Conservation (phyloP, 1,284 basidiomycete genomes). For the Malassezia caprae region DNA sequence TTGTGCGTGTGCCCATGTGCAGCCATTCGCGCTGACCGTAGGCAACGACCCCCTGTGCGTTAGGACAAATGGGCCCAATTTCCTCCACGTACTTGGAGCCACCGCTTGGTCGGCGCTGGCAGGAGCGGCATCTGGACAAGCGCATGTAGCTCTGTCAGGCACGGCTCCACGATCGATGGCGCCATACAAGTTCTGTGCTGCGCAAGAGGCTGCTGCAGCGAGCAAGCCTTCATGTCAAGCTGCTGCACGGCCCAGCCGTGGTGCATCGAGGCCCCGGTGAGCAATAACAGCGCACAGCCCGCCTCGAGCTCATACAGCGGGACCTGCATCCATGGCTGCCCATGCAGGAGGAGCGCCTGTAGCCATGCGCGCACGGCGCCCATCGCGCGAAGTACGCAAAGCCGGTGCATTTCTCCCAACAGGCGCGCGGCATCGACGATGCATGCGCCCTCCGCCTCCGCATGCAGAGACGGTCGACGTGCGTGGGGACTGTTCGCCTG, state of each 20-base stretch:
- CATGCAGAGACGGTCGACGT: background rate
- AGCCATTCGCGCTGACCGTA: constrained; percentile 1
- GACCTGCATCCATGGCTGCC: constrained; percentile 6
- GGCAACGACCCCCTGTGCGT: constrained; percentile 6
- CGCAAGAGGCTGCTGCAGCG: background rate
- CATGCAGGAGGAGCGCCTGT: constrained; percentile 1
- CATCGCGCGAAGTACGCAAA: background rate
- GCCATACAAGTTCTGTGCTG: background rate
- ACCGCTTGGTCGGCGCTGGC: background rate
- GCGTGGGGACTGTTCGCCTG: background rate
- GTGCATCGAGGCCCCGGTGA: background rate
- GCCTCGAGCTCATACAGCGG: constrained; percentile 12
- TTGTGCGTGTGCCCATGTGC: background rate
- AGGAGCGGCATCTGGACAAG: constrained; percentile 1
- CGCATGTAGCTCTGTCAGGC: background rate
- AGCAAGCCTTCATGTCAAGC: background rate
- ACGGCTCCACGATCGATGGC: background rate
- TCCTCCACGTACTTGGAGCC: constrained; percentile 9
- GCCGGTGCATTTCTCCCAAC: constrained; percentile 8
- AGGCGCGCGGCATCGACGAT: constrained; percentile 13
- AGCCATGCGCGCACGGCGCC: constrained; percentile 6
- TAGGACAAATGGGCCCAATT: background rate
- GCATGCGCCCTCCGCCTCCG: background rate
- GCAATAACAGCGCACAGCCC: constrained; percentile 14
- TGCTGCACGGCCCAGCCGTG: background rate